Conservation (phyloP, 768 basidiomycete genomes). For the Podaxis rugospora region DNA sequence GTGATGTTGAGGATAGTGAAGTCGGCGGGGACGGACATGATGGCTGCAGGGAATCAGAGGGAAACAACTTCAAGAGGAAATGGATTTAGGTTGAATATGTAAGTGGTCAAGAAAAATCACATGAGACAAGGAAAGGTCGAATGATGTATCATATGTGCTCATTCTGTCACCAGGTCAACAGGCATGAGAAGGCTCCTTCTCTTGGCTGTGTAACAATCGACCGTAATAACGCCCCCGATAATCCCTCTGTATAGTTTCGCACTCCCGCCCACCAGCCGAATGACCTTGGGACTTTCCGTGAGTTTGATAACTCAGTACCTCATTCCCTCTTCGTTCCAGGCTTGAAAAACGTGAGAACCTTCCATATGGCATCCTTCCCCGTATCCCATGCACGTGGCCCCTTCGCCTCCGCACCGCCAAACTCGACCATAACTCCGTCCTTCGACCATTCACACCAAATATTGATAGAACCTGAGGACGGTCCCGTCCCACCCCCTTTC, state of each 20-base stretch:
- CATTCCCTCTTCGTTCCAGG: conserved; percentile 11
- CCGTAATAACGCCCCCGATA: too few species aligned
- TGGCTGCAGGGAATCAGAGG: conserved; percentile 8
- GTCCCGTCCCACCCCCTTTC: conserved; percentile 88
- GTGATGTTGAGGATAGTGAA: conserved; percentile 57
- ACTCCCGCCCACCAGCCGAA: background rate
- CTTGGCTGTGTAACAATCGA: background rate
- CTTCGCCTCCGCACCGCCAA: conserved; percentile 71
- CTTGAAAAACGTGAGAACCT: conserved; percentile 61
- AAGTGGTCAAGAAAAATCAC: conserved; percentile 10
- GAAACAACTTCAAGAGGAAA: background rate
- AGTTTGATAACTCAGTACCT: background rate
- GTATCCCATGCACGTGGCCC: conserved; percentile 86
- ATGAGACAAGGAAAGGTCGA: conserved; percentile 1
- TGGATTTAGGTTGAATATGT: background rate
- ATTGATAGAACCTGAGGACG: conserved; percentile 78
- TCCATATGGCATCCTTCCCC: conserved; percentile 80
- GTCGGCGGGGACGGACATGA: conserved; percentile 63
- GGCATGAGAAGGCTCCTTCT: background rate
- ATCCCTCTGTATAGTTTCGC: background rate
- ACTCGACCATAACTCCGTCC: conserved; percentile 82
- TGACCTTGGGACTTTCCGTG: too few species aligned
- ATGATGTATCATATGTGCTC: background rate
- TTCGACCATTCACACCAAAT: conserved; percentile 93
- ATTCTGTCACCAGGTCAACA: background rate